Evolutionary conservation across 2,329 filamentous ascomycete genomes (phyloP), one percentile per base, ranked within the genome.

Genomic region (Talaromyces sp.): DNA sequence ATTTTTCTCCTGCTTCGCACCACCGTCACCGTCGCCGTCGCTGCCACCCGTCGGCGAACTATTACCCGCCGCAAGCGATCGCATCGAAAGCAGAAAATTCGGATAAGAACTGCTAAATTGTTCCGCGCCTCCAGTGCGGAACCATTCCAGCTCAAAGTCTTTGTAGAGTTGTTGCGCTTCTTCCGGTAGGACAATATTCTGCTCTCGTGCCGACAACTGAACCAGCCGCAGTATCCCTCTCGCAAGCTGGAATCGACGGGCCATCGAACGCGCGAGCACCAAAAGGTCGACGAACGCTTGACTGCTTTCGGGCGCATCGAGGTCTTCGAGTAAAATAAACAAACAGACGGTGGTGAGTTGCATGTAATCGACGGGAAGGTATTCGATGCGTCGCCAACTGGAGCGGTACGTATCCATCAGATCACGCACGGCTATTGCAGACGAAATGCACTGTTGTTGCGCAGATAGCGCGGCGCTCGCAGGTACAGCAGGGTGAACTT

Each of bases 31-130:
- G 31, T n/a, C 31, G 33, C 28, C 42, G 9, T 40, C 46, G 28
- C 50, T 35, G 28, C 28, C 18, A 21, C 16, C 31, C 9, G 31
- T 31, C 12, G 58, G 35, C 23, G 16, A 31, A n/a, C 58, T 33
- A 33, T 35, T 61, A 31, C 46, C 44, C 3, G 23, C 58, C 35
- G 48, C 58, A 42, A 61, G 48, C 12, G 35, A 54, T 9, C 58
- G 21, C 58, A 63, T 60, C 12, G 62, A 59, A 37, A 63, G 46
- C 12, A 21, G 25, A 46, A 63, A 63, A 37, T 63, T 60, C 9
- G 62, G 62, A 21, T 63, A 63, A 9, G 50, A 60, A 28, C 62
- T 63, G 31, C 62, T 63, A 23, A 63, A 63, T 18, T 50, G 54
- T 3, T 48, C 57, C 31, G 21, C 21, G 31, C 58, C 57, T 5